Evolutionary conservation across 176 grass and related monocot species (phyloP), one percentile per base, ranked within the genome.

Genomic region (Tillandsia leiboldiana): DNA sequence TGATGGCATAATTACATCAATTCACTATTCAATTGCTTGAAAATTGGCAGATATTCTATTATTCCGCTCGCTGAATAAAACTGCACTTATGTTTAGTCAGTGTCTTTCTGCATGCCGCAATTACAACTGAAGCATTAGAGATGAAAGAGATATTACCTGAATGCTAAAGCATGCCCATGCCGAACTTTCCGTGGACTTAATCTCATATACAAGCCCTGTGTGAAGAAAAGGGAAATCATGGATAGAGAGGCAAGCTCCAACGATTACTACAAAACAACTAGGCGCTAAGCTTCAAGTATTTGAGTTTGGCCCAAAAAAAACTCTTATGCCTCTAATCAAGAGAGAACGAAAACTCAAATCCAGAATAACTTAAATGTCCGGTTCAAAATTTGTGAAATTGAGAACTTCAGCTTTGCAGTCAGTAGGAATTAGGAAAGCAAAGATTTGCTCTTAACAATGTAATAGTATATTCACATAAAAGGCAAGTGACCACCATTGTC

Each of bases 161-260:
- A 51, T 72, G 79, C 77, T 65, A 87, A 73, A 80, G 77, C 86
- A 69, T 75, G 50, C 54, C 90, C 79, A 74, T 72, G 79, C 61
- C 66, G 71, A 73, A 79, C 72, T 92, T 87, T 79, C 70, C 86
- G 80, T 12, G 64, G 77, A 69, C 69, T 79, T 78, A 92, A 63
- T 22, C 83, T 90, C 89, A 97, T 97, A 73, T 83, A 87, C 62
- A 97, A 51, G 27, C 94, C 94, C 94, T 97, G 65, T 12, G 5
- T 6, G 3, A 42, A 79, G 13, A 24, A 70, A 80, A 78, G 26
- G 70, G 26, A 49, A 2, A 85, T 18, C 2, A 61, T 11, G 67
- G 22, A 73, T 58, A 58, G 12, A 59, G 20, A n/a, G 54, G 33
- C 33, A 42, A 20, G 15, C 54, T 17, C 9, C 54, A 14, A 59